Evolutionary conservation across 2,329 filamentous ascomycete species (phyloP), one percentile per base, ranked within the genome.

Genomic region (Aspergillus uvarum): DNA sequence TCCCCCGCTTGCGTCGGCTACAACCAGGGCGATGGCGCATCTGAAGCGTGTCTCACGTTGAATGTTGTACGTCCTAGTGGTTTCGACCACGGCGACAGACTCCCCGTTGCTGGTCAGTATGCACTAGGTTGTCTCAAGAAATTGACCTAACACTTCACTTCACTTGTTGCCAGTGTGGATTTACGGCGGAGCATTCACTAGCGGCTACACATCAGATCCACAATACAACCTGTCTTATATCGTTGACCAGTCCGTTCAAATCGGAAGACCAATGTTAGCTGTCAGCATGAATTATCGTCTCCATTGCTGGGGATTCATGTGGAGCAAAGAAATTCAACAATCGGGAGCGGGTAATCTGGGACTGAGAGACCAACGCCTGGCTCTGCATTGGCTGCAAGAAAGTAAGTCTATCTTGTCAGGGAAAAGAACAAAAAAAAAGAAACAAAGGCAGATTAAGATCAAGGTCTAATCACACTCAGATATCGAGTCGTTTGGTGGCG

Each of bases 221-320:
- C 59, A 59, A 59, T 88, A 88, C 71, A 88, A 89, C 65, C 72
- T 86, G 44, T 82, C 81, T 3, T 85, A 82, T 65, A 78, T 87
- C 47, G 83, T 89, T 5, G 72, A 80, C 51, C 77, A 81, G n/a
- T 79, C 80, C 26, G 79, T 80, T 24, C 73, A 80, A 5, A 77
- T 82, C 24, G 75, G 74, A 1, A 77, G 80, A 56, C 82, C 82
- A 0, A 73, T 85, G 16, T 76, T 85, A 7, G 80, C 74, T 1
- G 80, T 83, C 0, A 79, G 76, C 58, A 76, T 84, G 62, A 83
- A 83, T 65, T 84, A 83, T 59, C 76, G 81, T 4, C 72, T 82
- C 14, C 73, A 72, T 16, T 74, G 73, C 22, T 84, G 78, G 71
- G 82, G 83, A 5, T 84, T 83, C 64, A 64, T 85, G 16, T 75